Percentiles rank a stretch among this genome's conserved stretches.
These are phyloP conservation scores for Eleusine coracana DNA, from an alignment of 176 grass and related monocot genomes.

Conservation along the genomic window DNA sequence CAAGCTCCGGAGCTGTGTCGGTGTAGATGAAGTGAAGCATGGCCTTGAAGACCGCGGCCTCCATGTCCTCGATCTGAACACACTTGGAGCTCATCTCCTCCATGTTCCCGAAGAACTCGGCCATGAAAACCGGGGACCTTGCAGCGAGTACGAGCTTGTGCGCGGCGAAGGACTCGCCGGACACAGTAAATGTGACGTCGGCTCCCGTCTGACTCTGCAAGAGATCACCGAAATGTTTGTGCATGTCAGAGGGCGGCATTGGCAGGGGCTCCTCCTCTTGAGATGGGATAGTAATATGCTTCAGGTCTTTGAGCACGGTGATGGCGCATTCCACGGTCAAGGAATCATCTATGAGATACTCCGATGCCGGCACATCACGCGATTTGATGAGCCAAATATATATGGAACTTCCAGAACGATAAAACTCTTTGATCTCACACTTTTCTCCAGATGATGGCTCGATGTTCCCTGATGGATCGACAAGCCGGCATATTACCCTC, in stretches of 20 bases:
- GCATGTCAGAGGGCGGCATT: neutral
- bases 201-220: conserved; percentile 1
- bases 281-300: neutral
- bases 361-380: neutral
- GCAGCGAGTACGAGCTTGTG: conserved; percentile 32
- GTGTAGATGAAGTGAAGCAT: conserved; percentile 56
- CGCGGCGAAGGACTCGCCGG: conserved; percentile 10
- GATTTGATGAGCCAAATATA: neutral
- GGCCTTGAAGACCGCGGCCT: conserved; percentile 32
- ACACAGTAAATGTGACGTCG: conserved; percentile 27
- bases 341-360: neutral
- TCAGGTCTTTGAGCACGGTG: neutral
- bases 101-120: conserved; percentile 34
- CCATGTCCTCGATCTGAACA: conserved; percentile 27
- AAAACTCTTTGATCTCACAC: neutral
- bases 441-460: neutral
- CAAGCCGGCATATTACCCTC: neutral
- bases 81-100: neutral
- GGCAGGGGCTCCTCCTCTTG: neutral
- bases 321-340: neutral
- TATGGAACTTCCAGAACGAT: neutral
- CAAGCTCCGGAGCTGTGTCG: conserved; percentile 37
- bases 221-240: conserved; percentile 7
- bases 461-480: neutral
- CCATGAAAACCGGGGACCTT: conserved; percentile 18